Conservation (phyloP, 129 eudicot species). For the Rutidosis leptorrhynchoides region DNA sequence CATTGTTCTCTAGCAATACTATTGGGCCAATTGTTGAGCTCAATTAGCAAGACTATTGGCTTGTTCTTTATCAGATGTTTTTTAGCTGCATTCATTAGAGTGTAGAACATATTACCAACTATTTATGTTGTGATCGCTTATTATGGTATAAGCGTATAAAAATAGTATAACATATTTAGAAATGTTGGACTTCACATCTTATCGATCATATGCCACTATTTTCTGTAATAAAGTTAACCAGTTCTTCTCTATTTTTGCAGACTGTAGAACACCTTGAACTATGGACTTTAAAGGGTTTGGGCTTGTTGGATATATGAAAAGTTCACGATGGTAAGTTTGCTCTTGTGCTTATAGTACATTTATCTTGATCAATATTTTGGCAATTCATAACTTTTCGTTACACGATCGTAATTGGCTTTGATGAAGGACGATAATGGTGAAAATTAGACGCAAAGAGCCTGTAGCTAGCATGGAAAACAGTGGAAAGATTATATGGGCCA, state of each 20-base stretch:
- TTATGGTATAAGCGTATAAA: constrained; percentile 5
- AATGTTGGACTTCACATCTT: constrained; percentile 6
- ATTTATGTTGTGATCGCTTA: constrained; percentile 5
- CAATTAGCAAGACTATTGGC: too few relatives aligned
- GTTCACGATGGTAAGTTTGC: constrained; percentile 74
- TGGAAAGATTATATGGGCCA: constrained; percentile 96
- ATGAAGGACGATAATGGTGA: constrained; percentile 94
- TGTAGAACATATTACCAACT: background rate
- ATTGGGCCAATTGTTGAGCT: too few relatives aligned
- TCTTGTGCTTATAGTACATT: constrained; percentile 13
- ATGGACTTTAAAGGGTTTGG: constrained; percentile 98
- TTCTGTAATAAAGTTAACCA: constrained; percentile 2
- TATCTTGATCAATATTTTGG: constrained; percentile 10
- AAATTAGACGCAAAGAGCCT: constrained; percentile 92
- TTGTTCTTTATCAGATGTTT: too few relatives aligned
- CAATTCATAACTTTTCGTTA: constrained; percentile 4
- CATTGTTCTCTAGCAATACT: too few relatives aligned
- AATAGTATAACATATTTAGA: background rate
- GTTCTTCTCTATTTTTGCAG: constrained; percentile 40
- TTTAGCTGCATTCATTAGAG: constrained; percentile 17
- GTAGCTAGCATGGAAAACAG: constrained; percentile 95
- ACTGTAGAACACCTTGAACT: constrained; percentile 88
- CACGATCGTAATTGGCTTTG: constrained; percentile 95
- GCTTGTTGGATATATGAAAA: constrained; percentile 83
- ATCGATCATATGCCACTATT: constrained; percentile 15